These are phyloP conservation scores for Boletellus sp. DNA, from an alignment of 768 basidiomycete species.

Conservation along the genomic window DNA sequence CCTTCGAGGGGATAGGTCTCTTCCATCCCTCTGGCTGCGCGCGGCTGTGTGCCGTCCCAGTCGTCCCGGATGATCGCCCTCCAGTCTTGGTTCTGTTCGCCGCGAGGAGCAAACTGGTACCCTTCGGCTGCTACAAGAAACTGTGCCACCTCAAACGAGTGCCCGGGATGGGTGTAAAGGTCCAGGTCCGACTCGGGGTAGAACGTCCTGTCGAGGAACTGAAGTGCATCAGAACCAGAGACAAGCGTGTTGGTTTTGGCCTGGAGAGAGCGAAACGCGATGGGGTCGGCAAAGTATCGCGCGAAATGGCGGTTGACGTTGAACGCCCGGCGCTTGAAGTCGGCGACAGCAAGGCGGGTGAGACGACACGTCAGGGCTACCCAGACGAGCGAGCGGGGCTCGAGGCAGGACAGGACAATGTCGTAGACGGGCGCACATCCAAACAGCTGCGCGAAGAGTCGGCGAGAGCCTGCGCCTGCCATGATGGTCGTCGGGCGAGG, in stretches of 20 bases:
- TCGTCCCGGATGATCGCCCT: background rate
- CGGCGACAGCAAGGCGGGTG: slow-evolving; percentile 11
- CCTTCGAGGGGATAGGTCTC: background rate
- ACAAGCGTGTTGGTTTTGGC: slow-evolving; percentile 42
- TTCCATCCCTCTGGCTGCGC: background rate
- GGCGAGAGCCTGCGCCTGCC: background rate
- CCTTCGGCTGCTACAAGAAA: slow-evolving; percentile 34
- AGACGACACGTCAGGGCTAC: slow-evolving; percentile 22
- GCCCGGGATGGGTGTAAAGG: slow-evolving; percentile 39
- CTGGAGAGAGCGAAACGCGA: slow-evolving; percentile 43
- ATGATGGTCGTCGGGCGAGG: background rate
- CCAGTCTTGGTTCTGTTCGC: slow-evolving; percentile 19
- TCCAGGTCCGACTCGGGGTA: slow-evolving; percentile 52
- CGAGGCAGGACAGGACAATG: slow-evolving; percentile 15
- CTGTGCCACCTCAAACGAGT: slow-evolving; percentile 29
- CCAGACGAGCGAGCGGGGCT: slow-evolving; percentile 24
- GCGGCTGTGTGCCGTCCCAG: slow-evolving; percentile 18
- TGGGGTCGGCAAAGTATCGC: slow-evolving; percentile 35
- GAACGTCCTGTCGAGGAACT: slow-evolving; percentile 44
- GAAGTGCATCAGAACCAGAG: slow-evolving; percentile 52
- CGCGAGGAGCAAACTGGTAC: slow-evolving; percentile 27
- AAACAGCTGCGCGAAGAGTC: slow-evolving; percentile 3
- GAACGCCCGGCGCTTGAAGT: slow-evolving; percentile 29
- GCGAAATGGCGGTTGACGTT: slow-evolving; percentile 36
- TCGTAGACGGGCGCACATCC: slow-evolving; percentile 22